Conservation (phyloP, 2,329 filamentous ascomycete species). For the Fusarium oligoseptatum region DNA sequence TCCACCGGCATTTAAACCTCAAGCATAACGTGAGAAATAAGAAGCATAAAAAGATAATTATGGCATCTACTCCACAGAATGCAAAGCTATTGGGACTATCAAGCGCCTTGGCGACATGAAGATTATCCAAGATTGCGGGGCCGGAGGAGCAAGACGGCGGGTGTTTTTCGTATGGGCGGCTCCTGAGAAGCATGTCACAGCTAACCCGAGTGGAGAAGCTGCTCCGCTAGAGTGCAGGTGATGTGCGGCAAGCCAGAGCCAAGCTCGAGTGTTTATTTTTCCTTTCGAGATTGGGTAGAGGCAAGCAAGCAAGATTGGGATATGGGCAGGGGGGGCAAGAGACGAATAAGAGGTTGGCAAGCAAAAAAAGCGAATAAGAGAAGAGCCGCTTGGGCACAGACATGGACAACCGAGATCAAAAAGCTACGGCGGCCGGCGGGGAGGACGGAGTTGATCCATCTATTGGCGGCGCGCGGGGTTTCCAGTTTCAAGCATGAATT, state of each 20-base stretch:
- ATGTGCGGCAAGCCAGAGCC: constrained; percentile 18
- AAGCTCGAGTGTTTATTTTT: constrained; percentile 12
- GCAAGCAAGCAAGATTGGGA: constrained; percentile 11
- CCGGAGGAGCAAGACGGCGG: constrained; percentile 15
- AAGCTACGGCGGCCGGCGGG: constrained; percentile 2
- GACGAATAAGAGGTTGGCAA: constrained; percentile 6
- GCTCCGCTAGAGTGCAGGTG: constrained; percentile 33
- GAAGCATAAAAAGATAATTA: not conserved
- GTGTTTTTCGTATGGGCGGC: constrained; percentile 17
- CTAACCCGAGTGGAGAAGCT: constrained; percentile 19
- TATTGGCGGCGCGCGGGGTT: constrained; percentile 3
- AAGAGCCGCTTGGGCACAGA: not conserved
- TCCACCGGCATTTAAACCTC: not conserved
- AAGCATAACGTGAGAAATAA: not conserved
- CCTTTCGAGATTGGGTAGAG: not conserved
- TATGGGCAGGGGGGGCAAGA: not conserved
- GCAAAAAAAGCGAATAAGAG: not conserved
- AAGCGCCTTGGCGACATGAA: not conserved
- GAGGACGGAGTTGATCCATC: constrained; percentile 14
- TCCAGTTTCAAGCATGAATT: constrained; percentile 6
- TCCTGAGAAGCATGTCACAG: constrained; percentile 10
- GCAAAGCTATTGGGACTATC: not conserved
- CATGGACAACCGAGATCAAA: constrained; percentile 3
- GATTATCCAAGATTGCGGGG: constrained; percentile 3
- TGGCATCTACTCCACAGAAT: not conserved